A percentile compares a stretch with the other conserved stretches of the same genome.
phyloP scores from a whole-genome alignment of 2,329 filamentous ascomycete genomes.

The Talaromyces rugulosus region DNA sequence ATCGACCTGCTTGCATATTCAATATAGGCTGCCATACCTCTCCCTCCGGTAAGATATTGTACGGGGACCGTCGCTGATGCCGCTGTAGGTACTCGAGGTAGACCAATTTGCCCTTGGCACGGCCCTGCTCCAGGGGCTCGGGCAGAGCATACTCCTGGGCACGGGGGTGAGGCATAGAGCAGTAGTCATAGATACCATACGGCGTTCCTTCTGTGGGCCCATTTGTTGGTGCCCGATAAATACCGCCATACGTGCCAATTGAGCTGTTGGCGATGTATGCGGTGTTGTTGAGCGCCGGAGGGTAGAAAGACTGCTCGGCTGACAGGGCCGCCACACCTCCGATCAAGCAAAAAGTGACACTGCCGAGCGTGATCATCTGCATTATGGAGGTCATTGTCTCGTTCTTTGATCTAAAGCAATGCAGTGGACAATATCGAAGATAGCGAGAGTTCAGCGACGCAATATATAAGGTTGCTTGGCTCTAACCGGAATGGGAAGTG shows the following conservation, averaged over 20 bases:
- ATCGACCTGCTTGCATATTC: not conserved
- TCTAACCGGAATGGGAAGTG: not conserved
- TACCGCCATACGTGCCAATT: constrained; percentile 34
- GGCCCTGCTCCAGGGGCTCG: constrained; percentile 22
- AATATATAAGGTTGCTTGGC: not conserved
- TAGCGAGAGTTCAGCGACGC: not conserved
- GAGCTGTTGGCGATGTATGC: constrained; percentile 33
- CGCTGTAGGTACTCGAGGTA: constrained; percentile 38
- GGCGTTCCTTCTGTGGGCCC: constrained; percentile 14
- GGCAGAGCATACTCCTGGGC: constrained; percentile 28
- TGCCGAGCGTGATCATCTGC: not conserved
- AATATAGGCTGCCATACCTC: constrained; percentile 22
- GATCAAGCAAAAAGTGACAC: not conserved
- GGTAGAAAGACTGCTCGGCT: constrained; percentile 28
- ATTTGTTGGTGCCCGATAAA: constrained; percentile 27
- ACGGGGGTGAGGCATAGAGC: constrained; percentile 38
- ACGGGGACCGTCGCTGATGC: constrained; percentile 35
- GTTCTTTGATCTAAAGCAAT: not conserved
- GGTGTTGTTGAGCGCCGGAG: constrained; percentile 31
- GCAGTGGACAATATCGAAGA: not conserved
- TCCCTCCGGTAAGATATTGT: constrained; percentile 36
- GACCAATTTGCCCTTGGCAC: constrained; percentile 27
- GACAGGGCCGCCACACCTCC: constrained; percentile 11
- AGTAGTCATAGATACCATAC: constrained; percentile 36
- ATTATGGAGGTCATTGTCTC: not conserved